Base-by-base conservation (phyloP, 805 yeast species). In the Metschnikowia orientalis region DNA sequence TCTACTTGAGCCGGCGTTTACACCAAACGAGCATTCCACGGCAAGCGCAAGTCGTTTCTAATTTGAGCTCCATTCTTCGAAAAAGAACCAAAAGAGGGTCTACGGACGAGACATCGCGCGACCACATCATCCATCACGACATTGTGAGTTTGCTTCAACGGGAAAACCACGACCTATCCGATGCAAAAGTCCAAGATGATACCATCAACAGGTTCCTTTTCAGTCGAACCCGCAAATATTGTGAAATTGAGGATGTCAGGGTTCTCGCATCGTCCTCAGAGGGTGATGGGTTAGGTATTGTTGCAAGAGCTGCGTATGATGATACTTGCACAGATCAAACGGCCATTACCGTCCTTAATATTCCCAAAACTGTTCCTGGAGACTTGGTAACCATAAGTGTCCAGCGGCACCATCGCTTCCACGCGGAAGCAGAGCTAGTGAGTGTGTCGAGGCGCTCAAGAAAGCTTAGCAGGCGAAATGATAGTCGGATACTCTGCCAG, bases 331-430 rank as follows among this genome's bases (percentile, higher is more conserved):
- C 32, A 5, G 39, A 38, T 14, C 23, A 30, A 8, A 15, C 21
- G 8, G 23, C 14, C 10, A 18, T 23, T 32, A 51, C 59, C 2
- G 49, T 62, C 7, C 41, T 63, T 5, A 43, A 41, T 23, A 53
- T 67, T 1, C 72, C 73, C 6, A 65, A 66, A 28, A 51, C 70
- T 1, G 38, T 59, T 3, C 52, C 53, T 1, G 73, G 73, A 2
- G 72, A 68, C 34, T 38, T 40, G 21, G 69, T 62, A 1, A 37
- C 41, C 2, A 53, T 63, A 0, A 26, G 33, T 8, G 40, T 67
- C 13, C 44, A 48, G 5, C 45, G 57, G 30, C 71, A 66, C 35
- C 54, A 55, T 28, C 40, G 42, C 2, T 45, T 38, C 26, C 52
- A 51, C 26, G 59, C 60, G 1, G 73, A 67, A 23, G 57, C 56